phyloP scores from a whole-genome alignment of 495 filamentous ascomycete species.

The Achaetomiella virescens region DNA sequence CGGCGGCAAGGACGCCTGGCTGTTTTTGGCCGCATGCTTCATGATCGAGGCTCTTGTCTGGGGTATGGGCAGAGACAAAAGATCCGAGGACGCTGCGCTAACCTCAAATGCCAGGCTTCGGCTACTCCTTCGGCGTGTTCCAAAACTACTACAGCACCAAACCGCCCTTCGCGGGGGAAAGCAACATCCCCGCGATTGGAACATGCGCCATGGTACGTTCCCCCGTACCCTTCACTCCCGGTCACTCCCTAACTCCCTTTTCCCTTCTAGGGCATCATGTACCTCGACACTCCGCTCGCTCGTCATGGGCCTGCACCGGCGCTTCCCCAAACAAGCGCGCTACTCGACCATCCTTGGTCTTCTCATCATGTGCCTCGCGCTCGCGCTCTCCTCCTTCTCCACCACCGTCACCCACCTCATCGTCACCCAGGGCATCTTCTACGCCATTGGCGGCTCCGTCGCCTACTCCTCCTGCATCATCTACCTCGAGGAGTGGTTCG shows the following conservation, averaged over 20 bases:
- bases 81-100: not conserved
- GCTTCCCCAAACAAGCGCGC: constrained; percentile 25
- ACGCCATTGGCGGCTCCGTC: constrained; percentile 43
- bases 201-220: constrained; percentile 34
- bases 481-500: constrained; percentile 55
- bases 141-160: constrained; percentile 43
- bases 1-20: constrained; percentile 57
- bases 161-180: constrained; percentile 31
- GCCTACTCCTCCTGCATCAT: constrained; percentile 45
- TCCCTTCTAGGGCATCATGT: constrained; percentile 40
- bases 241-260: not conserved
- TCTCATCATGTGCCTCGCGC: constrained; percentile 33
- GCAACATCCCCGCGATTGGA: constrained; percentile 39
- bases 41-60: constrained; percentile 60
- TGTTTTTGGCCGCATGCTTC: constrained; percentile 58
- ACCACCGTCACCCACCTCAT: constrained; percentile 42
- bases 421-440: constrained; percentile 49
- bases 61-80: constrained; percentile 39
- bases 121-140: constrained; percentile 52
- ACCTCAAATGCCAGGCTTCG: constrained; percentile 45
- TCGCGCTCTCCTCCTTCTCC: constrained; percentile 43
- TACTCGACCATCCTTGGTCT: constrained; percentile 35
- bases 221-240: not conserved
- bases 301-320: constrained; percentile 29
- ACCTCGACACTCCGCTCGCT: constrained; percentile 42